Base-by-base conservation (phyloP, 2,329 filamentous ascomycete genomes). In the Corniculantispora saksenae region DNA sequence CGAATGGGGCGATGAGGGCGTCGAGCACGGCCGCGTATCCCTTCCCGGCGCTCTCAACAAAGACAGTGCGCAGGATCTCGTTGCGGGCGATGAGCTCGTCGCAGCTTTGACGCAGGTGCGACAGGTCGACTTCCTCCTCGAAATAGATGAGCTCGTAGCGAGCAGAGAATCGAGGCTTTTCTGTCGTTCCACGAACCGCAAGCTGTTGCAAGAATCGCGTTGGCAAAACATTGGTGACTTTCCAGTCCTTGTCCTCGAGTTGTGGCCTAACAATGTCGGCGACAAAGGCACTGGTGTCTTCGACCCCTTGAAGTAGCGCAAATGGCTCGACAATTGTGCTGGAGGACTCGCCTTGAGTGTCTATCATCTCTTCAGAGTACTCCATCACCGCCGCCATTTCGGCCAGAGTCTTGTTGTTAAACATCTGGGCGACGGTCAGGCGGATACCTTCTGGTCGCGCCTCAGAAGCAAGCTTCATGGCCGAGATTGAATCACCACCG, bases 71-170 rank as follows among this genome's bases (percentile, higher is more conserved):
- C 3, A 91, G 78, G 27, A 91, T 87, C 69, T 90, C 87, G 71
- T 90, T 88, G 9, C 79, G 80, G 3, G 81, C 75, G 1, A 91
- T 84, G 3, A 91, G 82, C 40, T 86, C 77, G 57, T 81, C 80
- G 67, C 85, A 88, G 56, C 81, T 80, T 21, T 75, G 66, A 38
- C 83, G 76, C 27, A 89, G 79, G 15, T 80, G 80, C 13, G 79
- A 74, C 17, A 80, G 70, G 60, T 89, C 77, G 15, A 89, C 76
- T 0, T 70, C 67, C 0, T 79, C 80, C 27, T 86, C 81, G 62
- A 91, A 83, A 74, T 86, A 86, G 73, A 91, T 86, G 66, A 88
- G 80, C 66, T 87, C 87, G 71, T 91, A 90, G 17, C 87, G 84
- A 1, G 86, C 76, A 0, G 87, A 89, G 70, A 85, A 89, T 2